phyloP scores from a whole-genome alignment of 1,284 basidiomycete species.

The Trametes polyzona region DNA sequence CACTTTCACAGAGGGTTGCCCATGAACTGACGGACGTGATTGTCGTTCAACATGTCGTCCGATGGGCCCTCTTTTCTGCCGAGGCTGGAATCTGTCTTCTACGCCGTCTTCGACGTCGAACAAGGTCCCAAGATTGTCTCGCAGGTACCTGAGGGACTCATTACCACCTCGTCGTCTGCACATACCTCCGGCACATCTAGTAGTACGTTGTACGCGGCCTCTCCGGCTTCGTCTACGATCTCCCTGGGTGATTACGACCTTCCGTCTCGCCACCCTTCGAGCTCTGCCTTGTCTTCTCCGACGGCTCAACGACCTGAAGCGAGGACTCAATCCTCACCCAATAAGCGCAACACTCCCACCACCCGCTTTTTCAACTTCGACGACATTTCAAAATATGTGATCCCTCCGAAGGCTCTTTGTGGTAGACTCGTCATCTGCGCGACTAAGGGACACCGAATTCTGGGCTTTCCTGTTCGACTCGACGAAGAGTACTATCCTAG shows the following conservation, averaged over 20 bases:
- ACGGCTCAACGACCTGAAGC: constrained; percentile 46
- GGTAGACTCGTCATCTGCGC: constrained; percentile 86
- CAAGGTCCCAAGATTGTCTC: constrained; percentile 87
- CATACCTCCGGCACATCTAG: constrained; percentile 21
- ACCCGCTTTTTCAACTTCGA: constrained; percentile 82
- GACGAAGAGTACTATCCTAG: constrained; percentile 69
- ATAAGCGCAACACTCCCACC: constrained; percentile 45
- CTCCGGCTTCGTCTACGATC: constrained; percentile 52
- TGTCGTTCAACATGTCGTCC: constrained; percentile 45
- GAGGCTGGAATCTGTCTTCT: constrained; percentile 86
- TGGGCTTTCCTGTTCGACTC: constrained; percentile 88
- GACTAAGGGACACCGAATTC: constrained; percentile 76
- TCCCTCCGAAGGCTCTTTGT: constrained; percentile 86
- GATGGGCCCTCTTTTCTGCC: constrained; percentile 73
- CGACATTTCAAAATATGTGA: constrained; percentile 92
- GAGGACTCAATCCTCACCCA: constrained; percentile 50
- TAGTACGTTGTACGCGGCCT: constrained; percentile 37
- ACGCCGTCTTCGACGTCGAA: constrained; percentile 82
- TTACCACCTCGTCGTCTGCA: constrained; percentile 43
- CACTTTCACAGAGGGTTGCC: background rate
- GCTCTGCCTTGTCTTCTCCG: constrained; percentile 49
- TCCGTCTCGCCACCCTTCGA: constrained; percentile 44
- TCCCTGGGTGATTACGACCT: constrained; percentile 42
- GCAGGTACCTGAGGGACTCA: constrained; percentile 89
- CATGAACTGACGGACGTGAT: background rate